Conservation (phyloP, 2,329 filamentous ascomycete genomes). For the Piedraia hortae region DNA sequence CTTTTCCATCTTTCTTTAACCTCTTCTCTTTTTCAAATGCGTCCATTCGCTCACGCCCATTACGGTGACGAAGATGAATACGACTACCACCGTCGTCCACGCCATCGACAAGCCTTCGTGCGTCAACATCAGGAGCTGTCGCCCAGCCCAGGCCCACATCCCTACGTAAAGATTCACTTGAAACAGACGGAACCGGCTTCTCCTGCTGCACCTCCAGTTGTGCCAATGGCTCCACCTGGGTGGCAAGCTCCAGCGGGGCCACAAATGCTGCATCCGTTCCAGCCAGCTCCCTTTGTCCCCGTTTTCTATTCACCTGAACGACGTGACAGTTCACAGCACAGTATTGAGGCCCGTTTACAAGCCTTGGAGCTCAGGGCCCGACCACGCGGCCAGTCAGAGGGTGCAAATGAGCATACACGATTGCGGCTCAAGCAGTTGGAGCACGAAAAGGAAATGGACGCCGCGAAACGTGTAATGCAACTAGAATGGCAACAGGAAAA, state of each 20-base stretch:
- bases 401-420: slow-evolving; percentile 8
- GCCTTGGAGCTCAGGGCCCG: slow-evolving; percentile 6
- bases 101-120: slow-evolving; percentile 2
- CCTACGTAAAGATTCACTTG: slow-evolving; percentile 20
- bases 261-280: not conserved
- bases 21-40: not conserved
- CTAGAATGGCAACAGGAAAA: slow-evolving; percentile 9
- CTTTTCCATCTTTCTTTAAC: not conserved
- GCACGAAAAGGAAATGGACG: slow-evolving; percentile 11
- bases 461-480: slow-evolving; percentile 15
- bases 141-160: slow-evolving; percentile 16
- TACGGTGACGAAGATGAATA: slow-evolving; percentile 7
- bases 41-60: not conserved
- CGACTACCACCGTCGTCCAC: slow-evolving; percentile 5
- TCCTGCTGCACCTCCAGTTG: slow-evolving; percentile 3
- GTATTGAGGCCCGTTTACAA: not conserved
- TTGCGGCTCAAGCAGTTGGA: slow-evolving; percentile 12
- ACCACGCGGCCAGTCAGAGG: slow-evolving; percentile 11
- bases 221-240: slow-evolving; percentile 1
- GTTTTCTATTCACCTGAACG: slow-evolving; percentile 4
- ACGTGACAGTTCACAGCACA: not conserved
- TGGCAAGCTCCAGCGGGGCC: not conserved
- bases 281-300: slow-evolving; percentile 1
- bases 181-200: slow-evolving; percentile 16
- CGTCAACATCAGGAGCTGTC: slow-evolving; percentile 9